Conservation (phyloP, 1,284 basidiomycete species). For the Pseudozyma thailandica region DNA sequence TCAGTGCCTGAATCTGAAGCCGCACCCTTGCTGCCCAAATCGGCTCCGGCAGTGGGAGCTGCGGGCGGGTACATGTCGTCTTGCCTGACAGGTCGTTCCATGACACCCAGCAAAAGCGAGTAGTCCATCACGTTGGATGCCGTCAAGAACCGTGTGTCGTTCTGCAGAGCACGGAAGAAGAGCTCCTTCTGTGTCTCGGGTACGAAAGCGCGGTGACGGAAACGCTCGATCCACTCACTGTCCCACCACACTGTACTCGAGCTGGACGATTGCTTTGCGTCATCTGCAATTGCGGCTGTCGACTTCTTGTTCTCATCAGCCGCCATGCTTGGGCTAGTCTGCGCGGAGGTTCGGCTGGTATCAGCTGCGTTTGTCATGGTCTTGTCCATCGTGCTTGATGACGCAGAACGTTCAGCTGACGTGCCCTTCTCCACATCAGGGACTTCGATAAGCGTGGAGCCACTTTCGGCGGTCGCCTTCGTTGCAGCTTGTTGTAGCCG, state of each 20-base stretch:
- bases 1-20: slow-evolving; percentile 1
- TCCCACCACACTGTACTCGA: slow-evolving; percentile 53
- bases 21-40: neutral
- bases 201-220: slow-evolving; percentile 50
- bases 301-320: slow-evolving; percentile 2
- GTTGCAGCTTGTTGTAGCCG: slow-evolving; percentile 26
- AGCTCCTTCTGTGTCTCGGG: slow-evolving; percentile 52
- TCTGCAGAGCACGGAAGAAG: slow-evolving; percentile 52
- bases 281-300: slow-evolving; percentile 2
- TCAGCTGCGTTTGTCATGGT: neutral
- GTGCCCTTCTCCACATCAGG: slow-evolving; percentile 28
- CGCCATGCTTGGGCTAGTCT: slow-evolving; percentile 11
- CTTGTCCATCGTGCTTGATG: slow-evolving; percentile 6
- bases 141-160: slow-evolving; percentile 59
- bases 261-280: slow-evolving; percentile 10
- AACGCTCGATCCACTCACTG: slow-evolving; percentile 52
- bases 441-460: slow-evolving; percentile 26
- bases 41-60: slow-evolving; percentile 7
- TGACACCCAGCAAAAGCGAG: slow-evolving; percentile 61
- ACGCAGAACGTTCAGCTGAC: slow-evolving; percentile 18
- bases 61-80: slow-evolving; percentile 44
- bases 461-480: slow-evolving; percentile 13
- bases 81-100: slow-evolving; percentile 35
- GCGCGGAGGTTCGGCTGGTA: neutral
- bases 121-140: slow-evolving; percentile 64